phyloP scores from a whole-genome alignment of 1,284 basidiomycete genomes.

The Ustilago trichophora region DNA sequence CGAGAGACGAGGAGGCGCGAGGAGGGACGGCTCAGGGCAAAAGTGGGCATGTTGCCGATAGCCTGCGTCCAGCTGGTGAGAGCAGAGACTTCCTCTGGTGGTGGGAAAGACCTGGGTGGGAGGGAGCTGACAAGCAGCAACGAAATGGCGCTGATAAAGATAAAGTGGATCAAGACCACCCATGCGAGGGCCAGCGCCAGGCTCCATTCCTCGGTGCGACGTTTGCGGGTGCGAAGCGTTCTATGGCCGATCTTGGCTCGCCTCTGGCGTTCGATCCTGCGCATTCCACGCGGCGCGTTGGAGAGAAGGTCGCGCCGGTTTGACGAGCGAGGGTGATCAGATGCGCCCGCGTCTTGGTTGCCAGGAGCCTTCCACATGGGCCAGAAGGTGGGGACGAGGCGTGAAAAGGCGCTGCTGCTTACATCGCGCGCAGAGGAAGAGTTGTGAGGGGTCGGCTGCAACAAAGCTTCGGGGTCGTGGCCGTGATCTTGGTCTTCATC shows the following conservation, averaged over 20 bases:
- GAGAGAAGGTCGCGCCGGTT: conserved; percentile 14
- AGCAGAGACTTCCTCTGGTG: conserved; percentile 34
- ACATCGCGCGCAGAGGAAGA: conserved; percentile 25
- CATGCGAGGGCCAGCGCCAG: conserved; percentile 79
- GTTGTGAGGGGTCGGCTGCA: conserved; percentile 1
- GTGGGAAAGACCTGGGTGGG: conserved; percentile 28
- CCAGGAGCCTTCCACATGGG: conserved; percentile 62
- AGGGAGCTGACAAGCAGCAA: conserved; percentile 31
- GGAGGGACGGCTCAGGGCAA: conserved; percentile 33
- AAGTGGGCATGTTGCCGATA: conserved; percentile 4
- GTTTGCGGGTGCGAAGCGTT: conserved; percentile 28
- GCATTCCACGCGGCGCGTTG: conserved; percentile 35
- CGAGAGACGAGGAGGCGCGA: conserved; percentile 53
- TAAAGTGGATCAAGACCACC: conserved; percentile 76
- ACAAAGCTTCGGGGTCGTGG: conserved; percentile 18
- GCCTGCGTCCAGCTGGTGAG: conserved; percentile 20
- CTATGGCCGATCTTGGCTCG: conserved; percentile 22
- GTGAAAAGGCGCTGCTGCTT: conserved; percentile 57
- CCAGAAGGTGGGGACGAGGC: conserved; percentile 59
- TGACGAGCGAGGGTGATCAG: not conserved
- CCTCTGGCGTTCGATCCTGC: conserved; percentile 32
- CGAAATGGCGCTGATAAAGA: conserved; percentile 29
- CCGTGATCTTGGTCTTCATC: conserved; percentile 14
- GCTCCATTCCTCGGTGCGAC: conserved; percentile 76
- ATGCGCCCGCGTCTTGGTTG: not conserved